Conservation (phyloP, 2,329 filamentous ascomycete species). For the Colletotrichum sp. region DNA sequence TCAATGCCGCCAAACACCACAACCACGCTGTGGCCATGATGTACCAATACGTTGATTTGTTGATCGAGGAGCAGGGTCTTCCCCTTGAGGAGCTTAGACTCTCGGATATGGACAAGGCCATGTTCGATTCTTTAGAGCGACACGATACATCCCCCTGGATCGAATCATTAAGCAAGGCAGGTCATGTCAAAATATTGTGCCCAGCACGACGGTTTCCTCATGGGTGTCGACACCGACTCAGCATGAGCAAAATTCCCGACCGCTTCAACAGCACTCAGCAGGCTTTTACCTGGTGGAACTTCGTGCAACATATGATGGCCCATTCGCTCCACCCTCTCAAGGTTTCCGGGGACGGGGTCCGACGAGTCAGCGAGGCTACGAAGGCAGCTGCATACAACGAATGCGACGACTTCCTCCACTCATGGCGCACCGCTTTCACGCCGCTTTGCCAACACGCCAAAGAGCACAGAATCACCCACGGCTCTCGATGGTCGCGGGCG, state of each 20-base stretch:
- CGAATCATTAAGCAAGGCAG: not conserved
- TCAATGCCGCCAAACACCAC: not conserved
- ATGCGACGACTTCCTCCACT: not conserved
- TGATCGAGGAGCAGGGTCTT: not conserved
- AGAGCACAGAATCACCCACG: not conserved
- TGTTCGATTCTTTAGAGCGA: conserved; percentile 1
- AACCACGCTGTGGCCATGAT: conserved; percentile 9
- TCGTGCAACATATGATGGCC: not conserved
- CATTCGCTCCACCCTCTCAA: conserved; percentile 7
- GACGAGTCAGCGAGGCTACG: not conserved
- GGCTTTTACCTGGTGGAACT: conserved; percentile 8
- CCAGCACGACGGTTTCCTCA: not conserved
- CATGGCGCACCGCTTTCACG: not conserved
- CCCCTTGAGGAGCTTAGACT: not conserved
- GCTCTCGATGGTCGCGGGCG: not conserved
- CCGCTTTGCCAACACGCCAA: not conserved
- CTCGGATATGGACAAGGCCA: not conserved
- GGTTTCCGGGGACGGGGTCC: not conserved
- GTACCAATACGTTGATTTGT: not conserved
- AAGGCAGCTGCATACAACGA: not conserved
- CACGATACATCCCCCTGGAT: conserved; percentile 9
- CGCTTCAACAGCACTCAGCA: not conserved
- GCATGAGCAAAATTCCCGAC: not conserved
- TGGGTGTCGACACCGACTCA: not conserved
- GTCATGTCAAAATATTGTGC: not conserved